phyloP scores from a whole-genome alignment of 257 asterid species.

The Gentiana dahurica region DNA sequence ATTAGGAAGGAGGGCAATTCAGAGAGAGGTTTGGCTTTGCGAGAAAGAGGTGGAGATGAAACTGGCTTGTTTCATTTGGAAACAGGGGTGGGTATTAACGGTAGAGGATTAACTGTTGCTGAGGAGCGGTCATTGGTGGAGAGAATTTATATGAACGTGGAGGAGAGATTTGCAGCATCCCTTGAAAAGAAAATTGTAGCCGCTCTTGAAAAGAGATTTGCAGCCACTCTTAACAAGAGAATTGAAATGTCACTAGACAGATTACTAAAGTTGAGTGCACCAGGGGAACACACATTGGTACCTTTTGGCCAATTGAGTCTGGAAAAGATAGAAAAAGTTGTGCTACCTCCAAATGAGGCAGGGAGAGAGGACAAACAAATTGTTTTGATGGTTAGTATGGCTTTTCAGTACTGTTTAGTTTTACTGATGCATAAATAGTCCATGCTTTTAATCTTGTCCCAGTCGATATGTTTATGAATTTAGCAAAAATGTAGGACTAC shows the following conservation, averaged over 20 bases:
- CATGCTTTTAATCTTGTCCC: no score
- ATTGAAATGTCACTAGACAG: background rate
- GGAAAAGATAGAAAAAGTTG: conserved; percentile 22
- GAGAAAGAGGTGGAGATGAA: conserved; percentile 8
- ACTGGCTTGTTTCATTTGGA: conserved; percentile 15
- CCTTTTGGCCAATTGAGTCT: conserved; percentile 11
- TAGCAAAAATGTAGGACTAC: no score
- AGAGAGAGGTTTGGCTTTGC: conserved; percentile 31
- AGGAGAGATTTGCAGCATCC: conserved; percentile 17
- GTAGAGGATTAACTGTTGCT: conserved; percentile 13
- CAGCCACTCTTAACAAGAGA: conserved; percentile 22
- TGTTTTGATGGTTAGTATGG: conserved; percentile 39
- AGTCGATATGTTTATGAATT: no score
- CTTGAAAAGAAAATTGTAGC: conserved; percentile 15
- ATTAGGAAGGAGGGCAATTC: conserved; percentile 46
- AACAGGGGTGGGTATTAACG: conserved; percentile 12
- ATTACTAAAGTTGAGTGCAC: background rate
- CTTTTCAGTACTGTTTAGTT: background rate
- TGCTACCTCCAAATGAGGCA: conserved; percentile 8
- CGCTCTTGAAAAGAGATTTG: conserved; percentile 12
- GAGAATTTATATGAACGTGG: background rate
- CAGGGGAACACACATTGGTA: conserved; percentile 1
- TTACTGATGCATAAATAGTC: no score
- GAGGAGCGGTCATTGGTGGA: conserved; percentile 15
- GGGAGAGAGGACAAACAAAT: conserved; percentile 23